Base-by-base conservation (phyloP, 805 yeast species). In the Aciculoconidium aculeatum region DNA sequence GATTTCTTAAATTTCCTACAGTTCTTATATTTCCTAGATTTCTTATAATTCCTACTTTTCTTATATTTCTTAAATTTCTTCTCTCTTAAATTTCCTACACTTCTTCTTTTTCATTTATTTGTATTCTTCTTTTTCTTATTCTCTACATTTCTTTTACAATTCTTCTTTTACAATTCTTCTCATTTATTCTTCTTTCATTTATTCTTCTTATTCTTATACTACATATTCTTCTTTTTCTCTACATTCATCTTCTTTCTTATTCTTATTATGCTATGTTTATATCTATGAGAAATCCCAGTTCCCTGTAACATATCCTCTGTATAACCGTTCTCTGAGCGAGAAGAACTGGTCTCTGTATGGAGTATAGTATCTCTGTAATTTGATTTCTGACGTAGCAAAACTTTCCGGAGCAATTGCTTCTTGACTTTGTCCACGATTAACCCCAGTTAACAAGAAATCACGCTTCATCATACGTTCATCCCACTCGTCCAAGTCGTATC, bases 381-480 rank as follows among this genome's bases (percentile, higher is more conserved):
- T 31, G 23, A 34, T 42, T 24, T 65, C 57, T 7, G 82, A 70
- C n/a, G 83, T 76, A 60, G 78, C 81, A 69, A 85, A 84, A 17
- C 67, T 70, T 37, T 80, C 88, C 21, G 87, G 86, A 4, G 94
- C 94, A 22, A 69, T 58, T 5, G 87, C 71, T 23, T 65, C 70
- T 39, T 74, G 76, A 28, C 68, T 53, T 51, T 82, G 90, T 21
- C 78, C 88, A 49, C 94, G 68, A 47, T 61, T 66, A 23, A 68
- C 65, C 15, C 94, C 94, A 7, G 94, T 84, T 46, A 84, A 62
- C 41, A 90, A 67, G 49, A 70, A 65, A 55, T 84, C 95, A 47
- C 95, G 69, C 40, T 79, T 80, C 58, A 83, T 75, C 69, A 61
- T 48, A 18, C 41, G 33, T 32, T 59, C 58, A 51, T 64, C 70